Evolutionary conservation across 2,329 filamentous ascomycete species (phyloP).

Genomic region (Phoma sp.): DNA sequence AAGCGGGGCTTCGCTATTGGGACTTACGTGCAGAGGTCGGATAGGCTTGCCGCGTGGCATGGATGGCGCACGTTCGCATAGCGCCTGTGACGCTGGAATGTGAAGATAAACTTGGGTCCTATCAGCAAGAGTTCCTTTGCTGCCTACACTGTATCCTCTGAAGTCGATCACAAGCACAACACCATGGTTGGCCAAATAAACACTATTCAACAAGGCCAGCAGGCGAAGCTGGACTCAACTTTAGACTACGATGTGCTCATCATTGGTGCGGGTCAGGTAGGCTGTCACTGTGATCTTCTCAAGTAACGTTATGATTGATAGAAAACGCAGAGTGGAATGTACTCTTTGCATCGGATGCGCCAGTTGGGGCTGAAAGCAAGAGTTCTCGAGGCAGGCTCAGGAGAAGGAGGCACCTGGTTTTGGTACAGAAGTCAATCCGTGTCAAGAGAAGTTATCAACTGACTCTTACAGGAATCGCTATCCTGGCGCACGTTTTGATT

Average conservation of each 20-base stretch:
- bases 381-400: constrained; percentile 42
- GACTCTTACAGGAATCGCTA: constrained; percentile 51
- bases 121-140: background rate
- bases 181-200: constrained; percentile 24
- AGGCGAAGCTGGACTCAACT: constrained; percentile 19
- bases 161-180: background rate
- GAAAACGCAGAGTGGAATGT: constrained; percentile 34
- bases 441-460: background rate
- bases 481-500: constrained; percentile 56
- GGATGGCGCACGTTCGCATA: background rate
- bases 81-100: background rate
- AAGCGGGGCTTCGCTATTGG: background rate
- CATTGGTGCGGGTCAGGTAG: constrained; percentile 42
- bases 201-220: background rate
- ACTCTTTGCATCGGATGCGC: constrained; percentile 43
- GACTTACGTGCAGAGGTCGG: background rate
- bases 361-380: constrained; percentile 37
- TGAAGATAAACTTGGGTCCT: background rate
- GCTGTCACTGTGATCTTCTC: background rate
- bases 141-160: background rate
- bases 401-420: constrained; percentile 47
- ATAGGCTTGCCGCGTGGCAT: background rate
- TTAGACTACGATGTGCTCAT: constrained; percentile 34
- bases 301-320: background rate
- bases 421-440: constrained; percentile 24